A percentile compares a stretch with the other conserved stretches of the same genome.
These are phyloP conservation scores for Urochloa ruziziensis DNA, from an alignment of 176 grass and related monocot genomes.

Conservation along the genomic window DNA sequence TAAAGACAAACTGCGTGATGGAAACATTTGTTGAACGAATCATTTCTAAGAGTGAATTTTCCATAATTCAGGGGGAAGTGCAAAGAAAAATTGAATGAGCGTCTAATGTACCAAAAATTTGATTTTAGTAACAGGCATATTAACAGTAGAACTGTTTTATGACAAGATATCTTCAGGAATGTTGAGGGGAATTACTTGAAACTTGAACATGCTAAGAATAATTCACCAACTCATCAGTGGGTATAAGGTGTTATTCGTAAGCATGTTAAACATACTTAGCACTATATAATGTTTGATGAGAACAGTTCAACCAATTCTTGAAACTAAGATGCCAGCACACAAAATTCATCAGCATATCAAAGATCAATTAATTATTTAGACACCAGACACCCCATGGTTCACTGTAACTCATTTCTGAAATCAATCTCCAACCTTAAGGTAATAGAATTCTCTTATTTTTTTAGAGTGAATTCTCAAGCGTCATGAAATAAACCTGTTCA, in stretches of 20 bases:
- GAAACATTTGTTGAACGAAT: neutral
- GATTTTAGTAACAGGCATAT: neutral
- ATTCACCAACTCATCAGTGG: neutral
- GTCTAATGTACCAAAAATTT: neutral
- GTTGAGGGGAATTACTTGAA: neutral
- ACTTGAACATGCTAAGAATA: neutral
- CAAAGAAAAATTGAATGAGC: neutral
- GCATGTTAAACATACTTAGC: neutral
- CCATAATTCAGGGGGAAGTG: neutral
- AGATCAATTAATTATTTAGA: neutral
- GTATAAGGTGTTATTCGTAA: neutral
- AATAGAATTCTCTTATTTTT: neutral
- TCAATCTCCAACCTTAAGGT: neutral
- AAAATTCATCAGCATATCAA: neutral
- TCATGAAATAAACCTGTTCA: neutral
- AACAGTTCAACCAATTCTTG: neutral
- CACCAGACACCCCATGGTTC: neutral
- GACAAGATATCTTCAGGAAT: neutral
- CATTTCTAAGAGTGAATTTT: neutral
- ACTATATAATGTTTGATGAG: neutral
- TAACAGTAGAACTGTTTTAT: neutral
- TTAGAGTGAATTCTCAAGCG: neutral
- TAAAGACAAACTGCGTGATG: neutral
- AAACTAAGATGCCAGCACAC: neutral
- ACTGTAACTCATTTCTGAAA: neutral